Evolutionary conservation across 2,329 filamentous ascomycete genomes (phyloP), one percentile per base, ranked within the genome.

Genomic region (Colletotrichum plurivorum): DNA sequence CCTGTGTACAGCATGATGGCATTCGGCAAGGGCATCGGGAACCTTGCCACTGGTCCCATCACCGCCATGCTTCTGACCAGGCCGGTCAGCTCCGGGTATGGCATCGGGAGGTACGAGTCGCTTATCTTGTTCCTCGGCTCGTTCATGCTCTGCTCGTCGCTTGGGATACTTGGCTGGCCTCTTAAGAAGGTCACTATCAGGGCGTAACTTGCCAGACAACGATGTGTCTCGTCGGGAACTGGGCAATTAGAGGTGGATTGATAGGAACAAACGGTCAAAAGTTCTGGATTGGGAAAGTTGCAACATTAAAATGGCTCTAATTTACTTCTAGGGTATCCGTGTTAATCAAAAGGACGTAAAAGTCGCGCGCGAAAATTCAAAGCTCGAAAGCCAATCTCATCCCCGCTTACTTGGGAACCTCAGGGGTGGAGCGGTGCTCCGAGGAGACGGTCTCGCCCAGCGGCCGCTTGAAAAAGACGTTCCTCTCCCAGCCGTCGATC

Each of bases 401-500:
- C 15, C 9, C 5, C 15, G 10, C 2, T 13, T 52, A 67, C 22
- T 69, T 69, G 25, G 67, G 10, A 10, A 67, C 62, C 6, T 67
- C 63, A 7, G 48, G 46, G 6, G 62, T 56, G 7, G 51, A 5
- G 25, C 36, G 51, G 16, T 60, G 43, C 15, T 55, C 67, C 22
- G 67, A 69, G 3, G 62, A 4, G 16, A 69, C 45, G 10, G 67
- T 39, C 49, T 61, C 62, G 46, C 70, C 70, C n/a, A 72, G 56
- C 8, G 86, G 84, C 70, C 81, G 76, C 66, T 76, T 82, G 2
- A 82, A 78, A 73, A 90, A 90, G 2, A 87, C 82, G 62, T 81
- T 88, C 39, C 87, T 81, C 72, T 89, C 88, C 90, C 90, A 92
- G 2, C 90, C 89, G 75, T 92, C 89, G 49, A 87, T 83, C 0